phyloP scores from a whole-genome alignment of 139 green algal genomes.

The Volvox africanus region DNA sequence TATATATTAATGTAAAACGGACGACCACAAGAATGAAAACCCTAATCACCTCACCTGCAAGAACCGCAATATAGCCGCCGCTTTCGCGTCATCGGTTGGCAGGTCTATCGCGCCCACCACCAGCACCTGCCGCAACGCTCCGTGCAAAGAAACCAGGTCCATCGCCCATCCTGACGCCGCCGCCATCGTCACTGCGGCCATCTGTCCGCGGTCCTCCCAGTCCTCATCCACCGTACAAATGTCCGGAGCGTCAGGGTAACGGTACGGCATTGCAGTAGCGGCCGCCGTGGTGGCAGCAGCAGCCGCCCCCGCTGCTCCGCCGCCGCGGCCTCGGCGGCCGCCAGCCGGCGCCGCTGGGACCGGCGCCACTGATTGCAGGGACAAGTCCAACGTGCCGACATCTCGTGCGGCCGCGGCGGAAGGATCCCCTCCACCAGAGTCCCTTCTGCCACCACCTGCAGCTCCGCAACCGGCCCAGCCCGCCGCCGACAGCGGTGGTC shows the following conservation, averaged over 20 bases:
- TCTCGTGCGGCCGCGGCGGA: neutral
- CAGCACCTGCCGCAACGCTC: slow-evolving; percentile 12
- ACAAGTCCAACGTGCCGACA: neutral
- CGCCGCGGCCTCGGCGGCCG: neutral
- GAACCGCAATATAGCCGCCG: slow-evolving; percentile 17
- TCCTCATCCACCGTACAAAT: slow-evolving; percentile 11
- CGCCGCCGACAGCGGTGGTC: neutral
- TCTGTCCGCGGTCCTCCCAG: slow-evolving; percentile 17
- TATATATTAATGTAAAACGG: too few species aligned
- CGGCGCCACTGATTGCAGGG: neutral
- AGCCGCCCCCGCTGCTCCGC: neutral
- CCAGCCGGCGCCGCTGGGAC: neutral
- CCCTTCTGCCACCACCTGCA: neutral
- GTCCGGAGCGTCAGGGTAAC: neutral
- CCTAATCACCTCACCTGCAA: slow-evolving; percentile 16
- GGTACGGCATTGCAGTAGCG: neutral
- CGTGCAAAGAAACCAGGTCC: slow-evolving; percentile 1
- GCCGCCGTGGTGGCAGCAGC: slow-evolving; percentile 3
- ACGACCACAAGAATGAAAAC: neutral
- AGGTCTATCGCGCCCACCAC: slow-evolving; percentile 19
- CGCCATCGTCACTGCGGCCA: neutral
- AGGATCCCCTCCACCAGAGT: neutral
- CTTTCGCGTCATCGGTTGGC: neutral
- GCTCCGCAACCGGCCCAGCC: neutral
- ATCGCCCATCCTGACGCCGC: neutral